These are phyloP conservation scores for Cyberlindnera americana DNA, from an alignment of 805 yeast species.

Conservation along the genomic window DNA sequence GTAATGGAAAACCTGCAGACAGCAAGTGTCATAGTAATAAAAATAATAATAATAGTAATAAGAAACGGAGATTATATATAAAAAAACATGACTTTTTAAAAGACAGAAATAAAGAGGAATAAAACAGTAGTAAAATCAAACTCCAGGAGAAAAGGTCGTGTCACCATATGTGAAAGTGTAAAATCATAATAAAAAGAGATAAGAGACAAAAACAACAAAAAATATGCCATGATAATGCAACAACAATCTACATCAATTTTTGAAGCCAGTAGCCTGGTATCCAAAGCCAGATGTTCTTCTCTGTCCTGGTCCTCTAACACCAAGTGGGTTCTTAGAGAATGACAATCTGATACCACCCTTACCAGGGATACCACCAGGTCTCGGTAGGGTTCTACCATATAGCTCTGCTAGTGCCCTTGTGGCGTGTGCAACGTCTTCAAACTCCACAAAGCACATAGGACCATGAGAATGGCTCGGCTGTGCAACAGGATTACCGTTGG, in stretches of 20 bases:
- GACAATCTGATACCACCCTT: slow-evolving; percentile 95
- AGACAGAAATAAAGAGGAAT: neutral
- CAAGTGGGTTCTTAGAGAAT: slow-evolving; percentile 94
- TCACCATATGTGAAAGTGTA: slow-evolving; percentile 1
- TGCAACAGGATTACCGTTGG: slow-evolving; percentile 33
- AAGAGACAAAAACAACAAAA: neutral
- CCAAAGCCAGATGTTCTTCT: slow-evolving; percentile 36
- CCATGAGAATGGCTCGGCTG: slow-evolving; percentile 55
- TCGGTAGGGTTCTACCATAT: slow-evolving; percentile 87
- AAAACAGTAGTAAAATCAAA: slow-evolving; percentile 4
- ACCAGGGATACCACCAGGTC: slow-evolving; percentile 62
- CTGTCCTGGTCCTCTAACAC: slow-evolving; percentile 76
- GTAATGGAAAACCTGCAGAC: too few relatives aligned
- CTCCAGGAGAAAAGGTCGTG: slow-evolving; percentile 3
- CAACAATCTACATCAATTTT: slow-evolving; percentile 8
- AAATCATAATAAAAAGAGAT: neutral
- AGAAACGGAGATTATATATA: neutral
- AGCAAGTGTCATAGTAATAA: too few relatives aligned
- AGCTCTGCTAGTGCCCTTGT: slow-evolving; percentile 91
- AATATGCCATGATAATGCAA: neutral
- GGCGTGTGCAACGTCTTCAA: slow-evolving; percentile 92
- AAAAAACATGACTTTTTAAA: too few relatives aligned
- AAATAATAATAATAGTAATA: neutral
- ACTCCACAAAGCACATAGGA: slow-evolving; percentile 99
- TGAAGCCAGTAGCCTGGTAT: slow-evolving; percentile 18